phyloP scores from a whole-genome alignment of 176 grass and related monocot genomes.

The Hyparrhenia diplandra region DNA sequence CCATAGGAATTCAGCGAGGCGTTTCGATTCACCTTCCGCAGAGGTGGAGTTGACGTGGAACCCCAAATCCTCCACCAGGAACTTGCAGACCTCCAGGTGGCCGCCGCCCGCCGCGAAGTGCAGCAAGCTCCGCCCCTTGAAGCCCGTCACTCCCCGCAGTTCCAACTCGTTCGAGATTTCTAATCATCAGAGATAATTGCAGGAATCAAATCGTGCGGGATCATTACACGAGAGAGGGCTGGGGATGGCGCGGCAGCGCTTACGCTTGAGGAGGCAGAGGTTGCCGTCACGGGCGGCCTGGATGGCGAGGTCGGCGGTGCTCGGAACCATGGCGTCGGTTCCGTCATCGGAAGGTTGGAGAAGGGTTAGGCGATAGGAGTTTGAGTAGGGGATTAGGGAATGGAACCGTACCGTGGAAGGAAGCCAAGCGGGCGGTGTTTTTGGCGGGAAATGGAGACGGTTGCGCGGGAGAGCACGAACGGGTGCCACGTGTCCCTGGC shows the following conservation, averaged over 20 bases:
- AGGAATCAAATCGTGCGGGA: neutral
- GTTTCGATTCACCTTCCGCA: neutral
- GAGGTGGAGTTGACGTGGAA: constrained; percentile 14
- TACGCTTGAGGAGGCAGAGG: constrained; percentile 36
- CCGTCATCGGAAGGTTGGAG: no score
- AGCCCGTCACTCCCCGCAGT: neutral
- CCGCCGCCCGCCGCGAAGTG: constrained; percentile 35
- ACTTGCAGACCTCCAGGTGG: constrained; percentile 26
- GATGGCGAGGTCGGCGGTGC: no score
- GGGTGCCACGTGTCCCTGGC: no score
- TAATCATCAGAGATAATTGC: neutral
- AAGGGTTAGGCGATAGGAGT: no score
- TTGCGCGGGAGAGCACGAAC: no score
- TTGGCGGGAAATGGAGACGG: no score
- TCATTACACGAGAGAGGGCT: no score
- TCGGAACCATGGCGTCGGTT: no score
- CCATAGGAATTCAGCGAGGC: no score
- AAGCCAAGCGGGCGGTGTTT: no score
- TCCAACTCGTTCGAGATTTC: constrained; percentile 12
- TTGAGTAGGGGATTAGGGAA: no score
- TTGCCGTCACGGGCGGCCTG: constrained; percentile 6
- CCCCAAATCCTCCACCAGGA: constrained; percentile 31
- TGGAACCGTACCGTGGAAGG: no score
- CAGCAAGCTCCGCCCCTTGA: constrained; percentile 9
- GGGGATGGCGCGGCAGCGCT: neutral